phyloP scores from a whole-genome alignment of 2,329 filamentous ascomycete species.

The Cryphonectria parasitica region DNA sequence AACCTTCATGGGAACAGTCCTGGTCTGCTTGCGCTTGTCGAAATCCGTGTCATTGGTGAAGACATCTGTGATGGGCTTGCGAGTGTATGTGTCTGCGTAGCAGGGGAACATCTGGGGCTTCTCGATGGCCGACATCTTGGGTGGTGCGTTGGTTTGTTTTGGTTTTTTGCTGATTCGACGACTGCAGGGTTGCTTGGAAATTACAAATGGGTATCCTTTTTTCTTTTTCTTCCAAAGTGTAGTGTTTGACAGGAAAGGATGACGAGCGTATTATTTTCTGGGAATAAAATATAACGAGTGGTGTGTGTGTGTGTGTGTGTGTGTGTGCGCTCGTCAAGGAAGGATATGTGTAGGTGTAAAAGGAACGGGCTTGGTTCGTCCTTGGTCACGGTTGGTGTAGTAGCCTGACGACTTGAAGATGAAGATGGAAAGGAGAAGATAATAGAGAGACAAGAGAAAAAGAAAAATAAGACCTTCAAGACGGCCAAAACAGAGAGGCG shows the following conservation, averaged over 20 bases:
- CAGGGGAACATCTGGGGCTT: conserved; percentile 25
- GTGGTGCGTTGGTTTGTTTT: neutral
- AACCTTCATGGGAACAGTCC: conserved; percentile 72
- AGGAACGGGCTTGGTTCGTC: neutral
- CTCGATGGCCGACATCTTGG: conserved; percentile 22
- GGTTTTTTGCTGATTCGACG: neutral
- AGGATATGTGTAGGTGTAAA: neutral
- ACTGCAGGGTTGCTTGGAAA: neutral
- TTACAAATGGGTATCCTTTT: neutral
- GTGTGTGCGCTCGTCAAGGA: neutral
- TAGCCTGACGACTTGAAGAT: neutral
- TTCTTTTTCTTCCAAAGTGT: neutral
- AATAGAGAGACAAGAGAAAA: neutral
- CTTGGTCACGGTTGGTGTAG: neutral
- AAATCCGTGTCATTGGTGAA: conserved; percentile 70
- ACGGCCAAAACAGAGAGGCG: conserved; percentile 5
- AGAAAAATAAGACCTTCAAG: neutral
- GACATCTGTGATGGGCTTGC: conserved; percentile 58
- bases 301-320: too few species aligned
- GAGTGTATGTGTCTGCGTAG: conserved; percentile 38
- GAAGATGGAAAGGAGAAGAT: neutral
- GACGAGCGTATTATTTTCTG: neutral
- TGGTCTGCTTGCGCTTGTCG: conserved; percentile 65
- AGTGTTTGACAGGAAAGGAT: neutral
- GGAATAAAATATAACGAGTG: neutral